Percentiles rank a stretch among this genome's conserved stretches.
Evolutionary conservation across 805 yeast genomes (phyloP).

Genomic region (Spathaspora gorwiae): DNA sequence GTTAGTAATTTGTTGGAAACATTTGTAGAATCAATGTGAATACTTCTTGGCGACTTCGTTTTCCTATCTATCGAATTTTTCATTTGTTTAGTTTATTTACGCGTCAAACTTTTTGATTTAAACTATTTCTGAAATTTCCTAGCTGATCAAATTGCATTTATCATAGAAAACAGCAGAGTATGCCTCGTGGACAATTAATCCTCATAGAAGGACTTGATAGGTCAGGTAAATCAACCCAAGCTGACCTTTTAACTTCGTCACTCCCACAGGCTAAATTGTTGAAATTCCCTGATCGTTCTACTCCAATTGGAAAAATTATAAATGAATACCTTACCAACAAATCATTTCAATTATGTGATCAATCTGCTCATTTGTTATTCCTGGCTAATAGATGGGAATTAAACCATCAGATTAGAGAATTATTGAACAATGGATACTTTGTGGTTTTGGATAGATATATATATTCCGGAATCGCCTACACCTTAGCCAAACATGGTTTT

Average conservation of each 20-base stretch:
- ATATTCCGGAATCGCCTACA: conserved; percentile 90
- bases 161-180: not conserved
- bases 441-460: conserved; percentile 83
- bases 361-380: conserved; percentile 81
- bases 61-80: too few species aligned
- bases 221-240: conserved; percentile 91
- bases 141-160: too few species aligned
- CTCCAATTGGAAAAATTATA: conserved; percentile 75
- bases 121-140: too few species aligned
- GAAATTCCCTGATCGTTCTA: conserved; percentile 86
- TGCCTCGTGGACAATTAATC: conserved; percentile 64
- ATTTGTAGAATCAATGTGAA: too few species aligned
- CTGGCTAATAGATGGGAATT: conserved; percentile 95
- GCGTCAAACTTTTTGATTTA: too few species aligned
- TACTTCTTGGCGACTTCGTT: too few species aligned
- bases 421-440: conserved; percentile 48
- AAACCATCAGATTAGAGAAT: conserved; percentile 39
- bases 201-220: conserved; percentile 91
- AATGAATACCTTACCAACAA: conserved; percentile 62
- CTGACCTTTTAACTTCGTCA: conserved; percentile 25
- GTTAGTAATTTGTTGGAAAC: too few species aligned
- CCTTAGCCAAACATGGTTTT: conserved; percentile 72
- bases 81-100: too few species aligned
- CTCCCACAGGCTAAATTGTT: conserved; percentile 35
- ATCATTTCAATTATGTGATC: conserved; percentile 54